phyloP scores from a whole-genome alignment of 2,329 filamentous ascomycete genomes.

The Plectosphaerella plurivora region DNA sequence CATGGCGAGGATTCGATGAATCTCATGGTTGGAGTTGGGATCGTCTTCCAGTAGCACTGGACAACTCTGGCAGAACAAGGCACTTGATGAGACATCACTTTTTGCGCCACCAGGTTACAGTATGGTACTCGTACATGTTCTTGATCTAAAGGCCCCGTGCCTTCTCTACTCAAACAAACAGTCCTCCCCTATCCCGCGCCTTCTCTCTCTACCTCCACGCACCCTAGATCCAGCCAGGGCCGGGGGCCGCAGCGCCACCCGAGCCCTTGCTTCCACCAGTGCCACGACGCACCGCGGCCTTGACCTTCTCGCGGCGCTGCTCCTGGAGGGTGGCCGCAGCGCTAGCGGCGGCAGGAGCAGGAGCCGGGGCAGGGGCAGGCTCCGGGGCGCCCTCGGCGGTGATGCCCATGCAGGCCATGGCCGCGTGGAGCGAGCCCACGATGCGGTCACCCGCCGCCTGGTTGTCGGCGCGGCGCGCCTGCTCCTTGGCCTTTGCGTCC shows the following conservation, averaged over 20 bases:
- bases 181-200: background rate
- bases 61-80: too few relatives aligned
- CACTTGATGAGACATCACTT: too few relatives aligned
- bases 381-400: conserved; percentile 1
- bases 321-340: too few relatives aligned
- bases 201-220: background rate
- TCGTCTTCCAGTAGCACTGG: too few relatives aligned
- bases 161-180: background rate
- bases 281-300: background rate
- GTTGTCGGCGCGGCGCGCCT: background rate
- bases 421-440: background rate
- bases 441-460: background rate
- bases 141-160: too few relatives aligned
- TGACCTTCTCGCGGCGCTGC: background rate
- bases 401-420: background rate
- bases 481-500: background rate
- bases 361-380: too few relatives aligned
- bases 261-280: background rate
- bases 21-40: too few relatives aligned
- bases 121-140: too few relatives aligned
- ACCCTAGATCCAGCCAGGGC: background rate
- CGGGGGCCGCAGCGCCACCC: background rate
- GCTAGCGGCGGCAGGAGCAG: too few relatives aligned
- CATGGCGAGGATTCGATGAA: too few relatives aligned
- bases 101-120: too few relatives aligned